Conservation (phyloP, 148 eudicot species). For the Camellia lanceoleosa region DNA sequence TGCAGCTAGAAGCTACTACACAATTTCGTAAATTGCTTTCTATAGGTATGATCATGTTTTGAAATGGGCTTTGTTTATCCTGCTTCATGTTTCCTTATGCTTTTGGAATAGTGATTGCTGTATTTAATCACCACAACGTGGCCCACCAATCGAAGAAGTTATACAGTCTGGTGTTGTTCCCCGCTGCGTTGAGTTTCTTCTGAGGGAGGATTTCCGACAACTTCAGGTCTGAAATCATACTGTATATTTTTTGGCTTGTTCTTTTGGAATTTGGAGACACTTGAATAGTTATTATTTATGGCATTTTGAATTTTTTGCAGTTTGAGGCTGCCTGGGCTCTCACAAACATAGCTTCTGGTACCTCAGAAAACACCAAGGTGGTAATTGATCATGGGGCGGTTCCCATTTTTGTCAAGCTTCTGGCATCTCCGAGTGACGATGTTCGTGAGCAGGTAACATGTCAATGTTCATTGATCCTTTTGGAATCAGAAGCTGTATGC, state of each 20-base stretch:
- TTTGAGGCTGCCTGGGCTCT: slow-evolving; percentile 44
- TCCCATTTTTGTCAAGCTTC: slow-evolving; percentile 39
- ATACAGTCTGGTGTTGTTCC: slow-evolving; percentile 43
- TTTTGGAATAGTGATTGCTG: neutral
- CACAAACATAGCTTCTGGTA: slow-evolving; percentile 44
- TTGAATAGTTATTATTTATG: neutral
- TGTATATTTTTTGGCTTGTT: neutral
- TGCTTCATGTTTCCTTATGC: neutral
- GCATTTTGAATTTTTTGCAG: neutral
- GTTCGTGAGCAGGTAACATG: slow-evolving; percentile 37
- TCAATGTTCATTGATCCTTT: neutral
- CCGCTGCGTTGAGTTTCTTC: slow-evolving; percentile 40
- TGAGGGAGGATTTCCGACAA: slow-evolving; percentile 37
- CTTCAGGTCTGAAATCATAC: slow-evolving; percentile 27
- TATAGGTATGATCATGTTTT: slow-evolving; percentile 20
- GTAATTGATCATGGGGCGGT: slow-evolving; percentile 45
- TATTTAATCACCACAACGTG: slow-evolving; percentile 24
- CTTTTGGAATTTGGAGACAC: neutral
- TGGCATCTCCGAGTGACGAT: slow-evolving; percentile 36
- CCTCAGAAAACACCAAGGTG: slow-evolving; percentile 41
- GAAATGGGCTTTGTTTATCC: neutral
- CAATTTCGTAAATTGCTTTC: slow-evolving; percentile 38
- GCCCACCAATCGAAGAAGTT: slow-evolving; percentile 45
- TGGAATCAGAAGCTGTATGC: neutral
- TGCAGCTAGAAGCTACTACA: slow-evolving; percentile 35